Base-by-base conservation (phyloP, 1,139 yeast species). In the Debaryomyces udenii region DNA sequence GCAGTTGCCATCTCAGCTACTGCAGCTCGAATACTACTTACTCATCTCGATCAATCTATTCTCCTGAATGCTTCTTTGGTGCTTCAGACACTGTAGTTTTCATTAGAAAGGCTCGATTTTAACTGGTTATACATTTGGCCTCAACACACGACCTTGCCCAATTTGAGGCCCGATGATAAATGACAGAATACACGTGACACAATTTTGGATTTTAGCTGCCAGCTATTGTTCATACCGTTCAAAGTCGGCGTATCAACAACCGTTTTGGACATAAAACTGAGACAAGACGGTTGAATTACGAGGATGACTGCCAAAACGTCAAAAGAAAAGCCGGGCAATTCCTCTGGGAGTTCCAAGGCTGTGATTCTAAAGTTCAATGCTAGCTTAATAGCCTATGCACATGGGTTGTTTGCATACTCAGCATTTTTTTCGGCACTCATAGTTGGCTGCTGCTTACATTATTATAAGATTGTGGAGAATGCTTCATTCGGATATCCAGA, bases 401-500 rank as follows among this genome's bases (percentile, higher is more conserved):
- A 90, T 59, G 75, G 91, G 0, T 47, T 78, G 0, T 82, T 83
- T 59, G 93, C 96, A 1, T 69, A 75, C 13, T 58, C 78, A 16
- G 95, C 96, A 1, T 90, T 90, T 56, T 37, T 85, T 5, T 77
- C 82, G 0, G 96, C 97, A 2, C 71, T 90, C 27, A 61, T 74
- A 0, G 81, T 86, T 28, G 97, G 96, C 4, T 79, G 80, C 49
- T 70, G 70, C 44, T 71, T 90, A 11, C 97, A 90, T 62, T 90
- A 83, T 61, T 70, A 85, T 47, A 91, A 93, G 61, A 93, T 93
- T 56, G 96, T 93, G 9, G 74, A 83, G 54, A 93, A 93, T 61
- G 85, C 93, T 34, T 80, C 81, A 47, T 91, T 73, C 57, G 95
- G 96, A 0, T 93, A 88, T 58, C 99, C 99, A 1, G 94, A 90